Conservation (phyloP, 140 eudicot genomes). For the Flaveria floridana region DNA sequence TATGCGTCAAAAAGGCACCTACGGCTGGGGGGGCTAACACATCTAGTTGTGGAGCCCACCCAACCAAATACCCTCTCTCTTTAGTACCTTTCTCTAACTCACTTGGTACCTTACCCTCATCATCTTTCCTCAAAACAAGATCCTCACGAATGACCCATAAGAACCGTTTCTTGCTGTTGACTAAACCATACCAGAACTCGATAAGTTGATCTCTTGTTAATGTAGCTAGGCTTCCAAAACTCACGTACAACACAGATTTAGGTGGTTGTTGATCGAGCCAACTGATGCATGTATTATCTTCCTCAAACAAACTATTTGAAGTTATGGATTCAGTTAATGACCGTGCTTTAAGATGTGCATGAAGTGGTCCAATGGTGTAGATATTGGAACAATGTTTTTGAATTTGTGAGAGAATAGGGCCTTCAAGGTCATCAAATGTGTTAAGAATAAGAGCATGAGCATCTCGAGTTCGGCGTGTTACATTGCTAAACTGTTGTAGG, state of each 20-base stretch:
- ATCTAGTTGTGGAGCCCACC: constrained; percentile 69
- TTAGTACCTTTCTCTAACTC: constrained; percentile 44
- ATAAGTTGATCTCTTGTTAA: constrained; percentile 48
- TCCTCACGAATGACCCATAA: constrained; percentile 61
- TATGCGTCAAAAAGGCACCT: constrained; percentile 61
- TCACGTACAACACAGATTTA: constrained; percentile 54
- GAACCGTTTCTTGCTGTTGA: constrained; percentile 47
- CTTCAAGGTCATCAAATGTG: constrained; percentile 65
- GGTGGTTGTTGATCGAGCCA: constrained; percentile 56
- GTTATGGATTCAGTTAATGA: constrained; percentile 14
- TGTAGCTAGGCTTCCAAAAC: constrained; percentile 55
- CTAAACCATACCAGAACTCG: constrained; percentile 62
- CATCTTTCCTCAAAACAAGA: constrained; percentile 27
- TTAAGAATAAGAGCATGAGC: constrained; percentile 49
- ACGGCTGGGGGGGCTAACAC: constrained; percentile 54
- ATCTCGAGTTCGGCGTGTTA: not conserved
- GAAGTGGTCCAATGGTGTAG: constrained; percentile 65
- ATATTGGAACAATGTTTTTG: constrained; percentile 39
- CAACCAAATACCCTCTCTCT: constrained; percentile 50
- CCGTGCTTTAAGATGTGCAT: constrained; percentile 39
- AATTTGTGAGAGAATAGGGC: constrained; percentile 44
- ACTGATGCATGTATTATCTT: constrained; percentile 43
- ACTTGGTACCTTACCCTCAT: constrained; percentile 9
- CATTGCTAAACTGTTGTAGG: not conserved
- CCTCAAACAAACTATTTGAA: constrained; percentile 51